Evolutionary conservation across 345 rosid genomes (phyloP).

Genomic region (Bruguiera gymnorhiza): DNA sequence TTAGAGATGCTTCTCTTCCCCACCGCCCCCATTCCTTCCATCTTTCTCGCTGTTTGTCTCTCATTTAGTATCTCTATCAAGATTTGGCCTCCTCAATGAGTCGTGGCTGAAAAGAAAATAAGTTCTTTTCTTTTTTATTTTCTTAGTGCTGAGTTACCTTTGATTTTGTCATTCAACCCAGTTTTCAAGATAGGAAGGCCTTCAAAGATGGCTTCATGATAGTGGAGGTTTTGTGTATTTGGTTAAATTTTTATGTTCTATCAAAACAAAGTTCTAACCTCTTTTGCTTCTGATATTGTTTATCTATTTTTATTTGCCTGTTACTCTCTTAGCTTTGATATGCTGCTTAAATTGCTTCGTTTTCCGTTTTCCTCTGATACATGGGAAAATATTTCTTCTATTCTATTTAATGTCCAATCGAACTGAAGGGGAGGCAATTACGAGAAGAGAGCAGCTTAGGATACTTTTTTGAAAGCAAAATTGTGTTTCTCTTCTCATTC

Average conservation of each 20-base stretch:
- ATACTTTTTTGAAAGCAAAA: neutral
- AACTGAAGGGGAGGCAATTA: neutral
- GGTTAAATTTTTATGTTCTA: neutral
- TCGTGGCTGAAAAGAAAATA: neutral
- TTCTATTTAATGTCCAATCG: no score
- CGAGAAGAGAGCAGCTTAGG: neutral
- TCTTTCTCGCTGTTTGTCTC: neutral
- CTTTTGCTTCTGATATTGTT: no score
- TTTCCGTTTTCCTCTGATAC: no score
- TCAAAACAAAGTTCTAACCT: no score
- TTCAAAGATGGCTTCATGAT: neutral
- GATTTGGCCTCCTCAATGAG: neutral
- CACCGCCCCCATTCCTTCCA: no score
- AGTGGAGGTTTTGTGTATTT: neutral
- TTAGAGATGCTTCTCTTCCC: conserved; percentile 20
- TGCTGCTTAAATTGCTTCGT: no score
- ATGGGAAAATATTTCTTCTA: no score
- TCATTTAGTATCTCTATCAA: neutral
- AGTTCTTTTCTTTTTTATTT: neutral
- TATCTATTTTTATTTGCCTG: no score
- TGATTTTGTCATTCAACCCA: neutral
- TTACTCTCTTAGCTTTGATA: no score
- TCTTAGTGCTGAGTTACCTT: neutral
- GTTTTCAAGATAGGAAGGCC: neutral
- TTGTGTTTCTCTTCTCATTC: neutral